Evolutionary conservation across 1,284 basidiomycete genomes (phyloP), one percentile per base, ranked within the genome.

Genomic region (Apiotrichum veenhuisii): DNA sequence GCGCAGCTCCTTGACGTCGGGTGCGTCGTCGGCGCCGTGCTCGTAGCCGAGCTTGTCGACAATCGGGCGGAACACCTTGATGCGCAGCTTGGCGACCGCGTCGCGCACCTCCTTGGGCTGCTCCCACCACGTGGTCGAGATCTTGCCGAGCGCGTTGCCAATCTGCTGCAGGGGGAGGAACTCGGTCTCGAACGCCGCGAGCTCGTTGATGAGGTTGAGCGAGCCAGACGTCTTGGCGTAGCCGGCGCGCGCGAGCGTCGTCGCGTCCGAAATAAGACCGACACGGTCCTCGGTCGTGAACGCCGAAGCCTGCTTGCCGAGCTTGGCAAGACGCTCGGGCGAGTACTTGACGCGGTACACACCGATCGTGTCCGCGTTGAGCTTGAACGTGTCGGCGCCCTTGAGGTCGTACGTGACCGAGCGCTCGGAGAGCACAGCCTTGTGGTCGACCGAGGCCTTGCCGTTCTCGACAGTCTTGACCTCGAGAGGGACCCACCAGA

Each of bases 331-430:
- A 37, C 89, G 84, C 66, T 90, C 87, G 33, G 89, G 84, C 18
- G 87, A 83, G 78, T 98, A 98, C 27, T 88, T 79, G 34, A 96
- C 92, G 49, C 93, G 89, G 76, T 57, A 98, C 68, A 96, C 89
- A 65, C 94, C 93, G 54, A 85, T 84, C 1, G 91, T 93, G 53
- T 87, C 88, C 17, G 87, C 87, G 73, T 98, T 98, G 59, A 98
- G 80, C 78, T 97, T 96, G 77, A 80, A 84, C 76, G 85, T 88
- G 72, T 77, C 84, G 5, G 83, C 85, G 71, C 89, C 85, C 54
- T 56, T 51, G 34, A 97, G 71, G 22, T 83, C 76, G 65, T 91
- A 83, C 38, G 79, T 82, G 49, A 81, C 82, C 75, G 91, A 86
- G 52, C 91, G 86, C 61, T 84, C 82, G 61, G 82, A 79, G 47